Conservation (phyloP, 345 rosid genomes). For the Dipteronia dyeriana region DNA sequence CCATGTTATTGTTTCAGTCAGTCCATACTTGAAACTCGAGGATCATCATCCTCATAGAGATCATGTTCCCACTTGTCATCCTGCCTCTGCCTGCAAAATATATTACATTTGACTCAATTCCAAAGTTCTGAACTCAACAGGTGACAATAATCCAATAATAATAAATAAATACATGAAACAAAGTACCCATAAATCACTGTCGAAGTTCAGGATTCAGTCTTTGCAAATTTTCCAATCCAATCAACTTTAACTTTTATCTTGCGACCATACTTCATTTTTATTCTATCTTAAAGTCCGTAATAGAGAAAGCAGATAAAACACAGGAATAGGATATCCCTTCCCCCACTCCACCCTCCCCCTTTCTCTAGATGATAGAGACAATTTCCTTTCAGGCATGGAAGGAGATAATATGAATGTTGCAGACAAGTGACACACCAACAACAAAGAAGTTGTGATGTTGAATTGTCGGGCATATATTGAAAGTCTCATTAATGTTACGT, state of each 20-base stretch:
- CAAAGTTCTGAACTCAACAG: background rate
- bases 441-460: background rate
- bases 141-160: background rate
- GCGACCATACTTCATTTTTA: background rate
- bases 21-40: slow-evolving; percentile 72
- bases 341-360: background rate
- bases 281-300: background rate
- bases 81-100: slow-evolving; percentile 80
- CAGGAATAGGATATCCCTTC: background rate
- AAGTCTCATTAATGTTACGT: background rate
- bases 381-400: background rate
- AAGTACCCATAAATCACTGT: background rate
- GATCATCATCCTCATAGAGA: slow-evolving; percentile 57
- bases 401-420: background rate
- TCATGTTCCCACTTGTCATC: slow-evolving; percentile 99
- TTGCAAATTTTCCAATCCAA: background rate
- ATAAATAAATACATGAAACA: background rate
- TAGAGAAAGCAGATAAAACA: background rate
- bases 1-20: slow-evolving; percentile 31
- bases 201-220: background rate
- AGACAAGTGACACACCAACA: background rate
- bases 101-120: slow-evolving; percentile 5
- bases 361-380: background rate
- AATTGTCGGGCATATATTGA: background rate
- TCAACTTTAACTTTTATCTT: background rate